Base-by-base conservation (phyloP, 1,139 yeast genomes). In the Pichia sp. region DNA sequence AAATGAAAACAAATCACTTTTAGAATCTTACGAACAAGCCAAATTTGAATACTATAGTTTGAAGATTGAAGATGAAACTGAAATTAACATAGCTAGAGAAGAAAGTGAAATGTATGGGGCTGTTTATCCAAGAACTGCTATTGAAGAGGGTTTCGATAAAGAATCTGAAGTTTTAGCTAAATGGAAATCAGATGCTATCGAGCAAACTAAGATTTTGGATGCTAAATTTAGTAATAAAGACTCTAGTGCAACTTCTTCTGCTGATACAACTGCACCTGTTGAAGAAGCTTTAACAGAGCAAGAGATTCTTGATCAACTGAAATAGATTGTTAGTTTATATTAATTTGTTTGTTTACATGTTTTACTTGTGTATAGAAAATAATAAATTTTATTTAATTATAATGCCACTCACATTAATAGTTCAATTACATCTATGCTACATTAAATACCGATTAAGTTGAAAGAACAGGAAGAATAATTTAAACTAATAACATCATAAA, bases 51-150 rank as follows among this genome's bases (percentile, higher is more conserved):
- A 86, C 59, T 91, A 91, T 63, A 73, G 82, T 51, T 69, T 86
- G 46, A 77, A 96, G 60, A 85, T 88, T 74, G 78, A 80, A 48
- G 86, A 86, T 57, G 96, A 89, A 58, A 70, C 86, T 53, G 81
- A 79, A 55, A 71, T 76, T 44, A 78, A 80, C 41, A 82, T 91
- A 4, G 76, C 88, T 4, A 72, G 70, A 47, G 99, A 91, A 69
- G 96, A 91, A 61, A 78, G 89, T 14, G 68, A 69, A 40, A 81
- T 89, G 95, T 78, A 69, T 56, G 97, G 97, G 8, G 82, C 94
- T 2, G 75, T 80, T 6, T 86, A 70, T 61, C 76, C 78, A 37
- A 65, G 72, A 35, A 68, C 84, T 28, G 65, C 78, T 48, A 64
- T 86, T 47, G 82, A 81, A 42, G 69, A 71, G 57, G 95, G 94